Base-by-base conservation (phyloP, 148 eudicot species). In the Chenopodium berlandieri region DNA sequence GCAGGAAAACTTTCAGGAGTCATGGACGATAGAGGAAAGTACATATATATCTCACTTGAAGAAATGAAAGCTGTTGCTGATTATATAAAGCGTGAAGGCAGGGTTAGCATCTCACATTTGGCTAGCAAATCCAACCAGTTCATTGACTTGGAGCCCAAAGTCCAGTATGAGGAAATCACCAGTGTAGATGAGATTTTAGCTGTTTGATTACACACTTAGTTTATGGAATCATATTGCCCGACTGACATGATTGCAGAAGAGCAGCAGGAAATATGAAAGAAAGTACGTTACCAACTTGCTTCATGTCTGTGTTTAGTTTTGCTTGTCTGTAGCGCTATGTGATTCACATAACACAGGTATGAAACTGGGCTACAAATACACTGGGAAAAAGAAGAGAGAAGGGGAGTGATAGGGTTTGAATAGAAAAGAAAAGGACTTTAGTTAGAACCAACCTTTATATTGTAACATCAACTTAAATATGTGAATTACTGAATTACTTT, bases 51-150 rank as follows among this genome's bases (percentile, higher is more conserved):
- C 75, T 96, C 99, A 27, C 88, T 87, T 77, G 99, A 94, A 80
- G 99, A 96, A 87, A 96, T 96, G 99, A 82, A 85, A 86, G 99
- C 99, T 70, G 99, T 96, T 77, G 99, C 99, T 27, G 99, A 96
- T 80, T 96, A 93, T 78, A 94, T 96, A 7, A 92, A 86, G 84
- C 97, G 91, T 71, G 87, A 92, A 78, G 99, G 99, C 71, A 88
- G 98, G 86, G 98, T 96, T 80, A 94, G 92, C 90, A 96, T 96
- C 82, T 88, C 98, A 4, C 99, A 91, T 86, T 80, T 96, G 81
- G 99, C 99, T 70, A 92, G 97, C 91, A 89, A 96, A 85, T 96
- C 99, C 62, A 96, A 94, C 84, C 98, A 96, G 91, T 96, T 96
- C 79, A 96, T 96, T 70, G 98, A 96, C 78, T 88, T 94, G 89